phyloP scores from a whole-genome alignment of 2,329 filamentous ascomycete species.

The Fusarium sp. region DNA sequence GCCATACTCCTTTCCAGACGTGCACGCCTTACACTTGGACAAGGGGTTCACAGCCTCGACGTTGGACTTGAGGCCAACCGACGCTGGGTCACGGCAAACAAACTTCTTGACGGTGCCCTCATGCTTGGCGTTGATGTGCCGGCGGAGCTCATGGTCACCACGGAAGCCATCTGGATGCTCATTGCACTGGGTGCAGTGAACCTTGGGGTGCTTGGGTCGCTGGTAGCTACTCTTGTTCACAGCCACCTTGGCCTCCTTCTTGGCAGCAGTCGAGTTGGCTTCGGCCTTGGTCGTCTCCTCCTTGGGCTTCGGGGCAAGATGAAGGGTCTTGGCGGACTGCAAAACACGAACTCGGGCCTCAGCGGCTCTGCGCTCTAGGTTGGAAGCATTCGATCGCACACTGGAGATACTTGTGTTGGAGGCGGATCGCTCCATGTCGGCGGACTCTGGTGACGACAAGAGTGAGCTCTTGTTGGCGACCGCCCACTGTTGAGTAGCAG shows the following conservation, averaged over 20 bases:
- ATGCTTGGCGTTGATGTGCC: slow-evolving; percentile 77
- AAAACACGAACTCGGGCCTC: slow-evolving; percentile 61
- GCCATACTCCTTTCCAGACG: slow-evolving; percentile 81
- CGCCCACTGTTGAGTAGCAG: slow-evolving; percentile 45
- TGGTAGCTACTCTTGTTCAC: slow-evolving; percentile 60
- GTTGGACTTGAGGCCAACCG: slow-evolving; percentile 53
- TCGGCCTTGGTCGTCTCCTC: slow-evolving; percentile 17
- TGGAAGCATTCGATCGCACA: slow-evolving; percentile 58
- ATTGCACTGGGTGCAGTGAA: slow-evolving; percentile 76
- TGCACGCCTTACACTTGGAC: slow-evolving; percentile 85
- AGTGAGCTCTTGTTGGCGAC: slow-evolving; percentile 46
- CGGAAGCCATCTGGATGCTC: slow-evolving; percentile 84
- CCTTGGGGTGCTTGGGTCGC: slow-evolving; percentile 77
- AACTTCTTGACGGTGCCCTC: slow-evolving; percentile 65
- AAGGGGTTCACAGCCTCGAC: slow-evolving; percentile 73
- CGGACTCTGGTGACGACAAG: slow-evolving; percentile 42
- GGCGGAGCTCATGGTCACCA: slow-evolving; percentile 83
- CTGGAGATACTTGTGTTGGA: slow-evolving; percentile 58
- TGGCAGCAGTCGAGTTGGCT: slow-evolving; percentile 15
- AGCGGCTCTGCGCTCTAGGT: slow-evolving; percentile 58
- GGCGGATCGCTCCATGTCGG: slow-evolving; percentile 61
- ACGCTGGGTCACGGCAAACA: slow-evolving; percentile 66
- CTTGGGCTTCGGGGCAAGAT: slow-evolving; percentile 60
- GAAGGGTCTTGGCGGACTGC: slow-evolving; percentile 53
- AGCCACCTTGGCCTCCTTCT: slow-evolving; percentile 57